Evolutionary conservation across 2,329 filamentous ascomycete species (phyloP), one percentile per base, ranked within the genome.

Genomic region (Fusarium torreyae): DNA sequence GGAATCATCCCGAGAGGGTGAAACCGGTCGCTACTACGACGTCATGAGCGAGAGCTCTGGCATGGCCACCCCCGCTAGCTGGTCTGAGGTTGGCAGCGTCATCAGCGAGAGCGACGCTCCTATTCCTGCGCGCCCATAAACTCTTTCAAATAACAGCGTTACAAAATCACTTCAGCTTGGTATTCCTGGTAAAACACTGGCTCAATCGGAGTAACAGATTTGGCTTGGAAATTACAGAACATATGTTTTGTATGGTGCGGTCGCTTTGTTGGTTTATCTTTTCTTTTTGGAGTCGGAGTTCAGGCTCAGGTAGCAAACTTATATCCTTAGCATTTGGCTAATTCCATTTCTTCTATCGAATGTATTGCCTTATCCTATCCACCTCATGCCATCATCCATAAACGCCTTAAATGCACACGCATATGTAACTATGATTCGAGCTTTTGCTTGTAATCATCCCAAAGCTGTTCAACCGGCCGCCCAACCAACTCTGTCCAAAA

Each of bases 401-500:
- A 58, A 61, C 42, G 22, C 48, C 46, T 22, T 46, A 14, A 36
- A 52, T 68, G 39, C 20, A 61, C 45, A 28, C 11, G 24, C 22
- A n/a, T 26, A 8, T 43, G 13, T 57, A 45, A 18, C 56, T 68
- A 66, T 34, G 39, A 48, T 45, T 71, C 65, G 13, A 79, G 44
- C 26, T 71, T 74, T 31, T 80, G 74, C 8, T 77, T 84, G 80
- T 98, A 98, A 63, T 93, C 89, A 20, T 84, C 81, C 92, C 93
- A 98, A 31, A 98, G 81, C 66, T 90, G 83, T 44, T 87, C 82
- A 1, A 97, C 89, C 1, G 86, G 83, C 42, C 83, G 77, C 0
- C 91, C 92, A 72, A 93, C 87, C 26, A 95, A 81, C 68, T 86
- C 83, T 7, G 86, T 81, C 94, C 92, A 92, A 78, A 96, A 88